Percentiles rank a stretch among this genome's conserved stretches.
Evolutionary conservation across 2,329 filamentous ascomycete genomes (phyloP).

Genomic region (Colletotrichum musicola): DNA sequence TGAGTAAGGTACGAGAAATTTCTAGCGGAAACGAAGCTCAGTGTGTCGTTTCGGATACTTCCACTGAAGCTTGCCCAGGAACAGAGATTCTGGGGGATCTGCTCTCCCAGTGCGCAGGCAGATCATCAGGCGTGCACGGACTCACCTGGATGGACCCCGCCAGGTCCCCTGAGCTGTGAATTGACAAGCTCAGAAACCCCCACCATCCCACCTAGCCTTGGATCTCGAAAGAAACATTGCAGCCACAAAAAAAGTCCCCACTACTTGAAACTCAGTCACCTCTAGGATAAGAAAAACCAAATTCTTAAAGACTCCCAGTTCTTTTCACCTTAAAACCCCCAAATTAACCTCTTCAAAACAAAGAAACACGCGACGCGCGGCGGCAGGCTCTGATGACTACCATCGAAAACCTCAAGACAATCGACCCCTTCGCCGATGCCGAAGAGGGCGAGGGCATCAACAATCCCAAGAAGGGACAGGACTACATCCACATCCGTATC

Average conservation of each 20-base stretch:
- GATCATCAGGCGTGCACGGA: conserved; percentile 22
- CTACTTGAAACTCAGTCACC: neutral
- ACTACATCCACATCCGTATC: conserved; percentile 42
- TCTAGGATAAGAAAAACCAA: conserved; percentile 9
- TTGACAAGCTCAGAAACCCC: conserved; percentile 7
- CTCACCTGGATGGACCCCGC: conserved; percentile 23
- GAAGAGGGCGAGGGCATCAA: conserved; percentile 41
- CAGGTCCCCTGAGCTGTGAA: conserved; percentile 19
- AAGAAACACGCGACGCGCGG: conserved; percentile 8
- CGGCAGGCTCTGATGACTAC: conserved; percentile 40
- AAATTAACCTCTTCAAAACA: neutral
- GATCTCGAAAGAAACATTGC: neutral
- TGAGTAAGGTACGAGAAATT: no score
- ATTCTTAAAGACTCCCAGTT: neutral
- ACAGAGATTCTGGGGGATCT: neutral
- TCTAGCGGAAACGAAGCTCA: no score
- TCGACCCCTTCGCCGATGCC: conserved; percentile 42
- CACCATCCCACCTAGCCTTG: conserved; percentile 21
- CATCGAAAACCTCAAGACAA: conserved; percentile 42
- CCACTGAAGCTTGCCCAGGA: no score
- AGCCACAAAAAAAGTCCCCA: neutral
- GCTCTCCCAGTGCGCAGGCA: conserved; percentile 5
- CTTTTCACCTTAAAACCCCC: neutral
- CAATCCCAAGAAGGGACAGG: conserved; percentile 40
- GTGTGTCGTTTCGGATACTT: no score